Percentiles rank a stretch among this genome's conserved stretches.
These are phyloP conservation scores for Paramicrosporidium saccamoebae DNA, from an alignment of 371 early-diverging fungal genomes.

Conservation along the genomic window DNA sequence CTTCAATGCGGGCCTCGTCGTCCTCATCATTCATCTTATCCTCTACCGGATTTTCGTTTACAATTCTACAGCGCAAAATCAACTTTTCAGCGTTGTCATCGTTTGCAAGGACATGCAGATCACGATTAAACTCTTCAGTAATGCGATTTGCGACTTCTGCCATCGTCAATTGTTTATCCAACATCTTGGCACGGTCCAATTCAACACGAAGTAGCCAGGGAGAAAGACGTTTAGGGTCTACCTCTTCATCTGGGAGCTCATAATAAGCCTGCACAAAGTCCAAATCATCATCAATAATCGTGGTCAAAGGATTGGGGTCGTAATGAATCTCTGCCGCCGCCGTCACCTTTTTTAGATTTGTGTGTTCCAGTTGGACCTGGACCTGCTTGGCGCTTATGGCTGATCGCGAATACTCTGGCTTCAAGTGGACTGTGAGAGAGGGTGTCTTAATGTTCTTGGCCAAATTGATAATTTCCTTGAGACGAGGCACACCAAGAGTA, in stretches of 20 bases:
- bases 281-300: conserved; percentile 61
- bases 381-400: conserved; percentile 65
- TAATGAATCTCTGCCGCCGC: conserved; percentile 72
- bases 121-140: conserved; percentile 30
- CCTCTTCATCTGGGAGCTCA: conserved; percentile 43
- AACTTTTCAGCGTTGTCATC: conserved; percentile 75
- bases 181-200: conserved; percentile 48
- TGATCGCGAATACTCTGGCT: conserved; percentile 26
- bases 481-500: conserved; percentile 94
- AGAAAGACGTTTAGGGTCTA: conserved; percentile 16
- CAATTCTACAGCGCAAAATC: conserved; percentile 64
- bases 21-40: conserved; percentile 12
- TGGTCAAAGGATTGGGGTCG: conserved; percentile 67
- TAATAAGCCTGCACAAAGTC: conserved; percentile 74
- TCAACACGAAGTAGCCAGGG: conserved; percentile 88
- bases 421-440: conserved; percentile 51
- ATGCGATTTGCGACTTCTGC: conserved; percentile 28
- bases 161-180: conserved; percentile 69
- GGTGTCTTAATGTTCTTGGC: conserved; percentile 94
- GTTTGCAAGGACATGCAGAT: conserved; percentile 38
- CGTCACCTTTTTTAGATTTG: conserved; percentile 53
- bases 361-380: conserved; percentile 67
- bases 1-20: conserved; percentile 26
- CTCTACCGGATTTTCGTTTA: conserved; percentile 17
- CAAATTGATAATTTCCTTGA: conserved; percentile 98